Conservation (phyloP, 768 basidiomycete species). For the Tulasnella calospora region DNA sequence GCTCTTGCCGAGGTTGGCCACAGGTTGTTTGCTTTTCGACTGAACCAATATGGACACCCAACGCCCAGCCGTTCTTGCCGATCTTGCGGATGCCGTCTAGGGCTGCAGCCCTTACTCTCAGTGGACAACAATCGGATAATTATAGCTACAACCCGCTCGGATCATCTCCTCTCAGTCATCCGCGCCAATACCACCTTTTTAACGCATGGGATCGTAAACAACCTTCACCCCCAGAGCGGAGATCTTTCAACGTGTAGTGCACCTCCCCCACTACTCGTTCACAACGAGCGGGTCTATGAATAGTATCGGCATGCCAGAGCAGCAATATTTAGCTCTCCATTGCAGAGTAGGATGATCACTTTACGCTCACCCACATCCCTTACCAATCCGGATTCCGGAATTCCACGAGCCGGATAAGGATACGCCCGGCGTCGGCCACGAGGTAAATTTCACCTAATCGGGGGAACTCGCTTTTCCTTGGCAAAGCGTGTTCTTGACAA, state of each 20-base stretch:
- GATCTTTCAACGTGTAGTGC: not conserved
- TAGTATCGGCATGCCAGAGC: not conserved
- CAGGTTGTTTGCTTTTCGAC: not conserved
- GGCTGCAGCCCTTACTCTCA: not conserved
- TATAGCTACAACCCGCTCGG: not conserved
- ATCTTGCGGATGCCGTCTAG: not conserved
- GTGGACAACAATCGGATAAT: not conserved
- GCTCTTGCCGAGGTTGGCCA: not conserved
- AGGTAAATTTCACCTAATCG: not conserved
- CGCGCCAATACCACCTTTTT: not conserved
- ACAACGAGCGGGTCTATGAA: not conserved
- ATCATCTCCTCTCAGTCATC: not conserved
- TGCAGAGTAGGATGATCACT: not conserved
- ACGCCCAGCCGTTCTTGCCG: not conserved
- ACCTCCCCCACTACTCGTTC: not conserved
- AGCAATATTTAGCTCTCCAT: not conserved
- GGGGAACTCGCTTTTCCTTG: not conserved
- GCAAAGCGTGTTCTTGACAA: not conserved
- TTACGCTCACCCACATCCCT: not conserved
- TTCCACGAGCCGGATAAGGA: not conserved
- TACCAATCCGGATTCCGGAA: not conserved
- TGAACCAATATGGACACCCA: not conserved
- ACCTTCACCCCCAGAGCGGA: not conserved
- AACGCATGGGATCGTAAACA: not conserved
- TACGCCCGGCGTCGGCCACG: not conserved